These are phyloP conservation scores for Tylopilus subfusipes DNA, from an alignment of 768 basidiomycete species.

Conservation along the genomic window DNA sequence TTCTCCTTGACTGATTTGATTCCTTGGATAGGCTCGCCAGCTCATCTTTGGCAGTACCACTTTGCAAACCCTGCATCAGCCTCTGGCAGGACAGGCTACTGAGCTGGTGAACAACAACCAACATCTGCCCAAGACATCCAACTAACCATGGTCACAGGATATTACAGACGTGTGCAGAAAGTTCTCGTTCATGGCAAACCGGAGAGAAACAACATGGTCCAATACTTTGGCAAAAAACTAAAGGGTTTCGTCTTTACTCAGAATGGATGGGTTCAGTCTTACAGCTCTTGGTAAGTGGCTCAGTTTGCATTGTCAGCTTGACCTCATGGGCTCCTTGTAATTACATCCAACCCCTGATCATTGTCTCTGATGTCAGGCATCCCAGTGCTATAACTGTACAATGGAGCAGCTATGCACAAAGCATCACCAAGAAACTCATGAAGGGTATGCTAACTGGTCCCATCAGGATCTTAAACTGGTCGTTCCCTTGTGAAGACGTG, in stretches of 20 bases:
- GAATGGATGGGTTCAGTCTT: conserved; percentile 99
- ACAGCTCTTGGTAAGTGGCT: conserved; percentile 83
- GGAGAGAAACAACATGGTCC: conserved; percentile 99
- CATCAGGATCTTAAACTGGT: conserved; percentile 99
- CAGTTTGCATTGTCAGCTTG: conserved; percentile 3
- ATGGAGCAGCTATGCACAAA: conserved; percentile 97
- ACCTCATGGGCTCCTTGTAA: conserved; percentile 32
- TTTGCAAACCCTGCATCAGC: conserved; percentile 57
- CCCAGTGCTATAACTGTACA: conserved; percentile 90
- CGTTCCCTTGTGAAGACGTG: conserved; percentile 99
- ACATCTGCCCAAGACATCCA: neutral
- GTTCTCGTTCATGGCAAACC: conserved; percentile 97
- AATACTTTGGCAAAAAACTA: conserved; percentile 98
- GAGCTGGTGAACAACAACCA: conserved; percentile 38
- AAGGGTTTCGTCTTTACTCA: conserved; percentile 97
- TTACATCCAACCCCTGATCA: conserved; percentile 97
- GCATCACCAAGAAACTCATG: conserved; percentile 89
- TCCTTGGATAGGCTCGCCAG: conserved; percentile 30
- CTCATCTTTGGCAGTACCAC: conserved; percentile 56
- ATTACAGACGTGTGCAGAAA: conserved; percentile 60
- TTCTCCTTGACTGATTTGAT: neutral
- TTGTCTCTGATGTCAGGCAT: conserved; percentile 97
- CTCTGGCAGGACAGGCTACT: conserved; percentile 49
- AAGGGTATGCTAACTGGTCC: conserved; percentile 99
- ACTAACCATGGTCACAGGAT: conserved; percentile 31